These are phyloP conservation scores for Debaryomyces tyrocola DNA, from an alignment of 805 yeast genomes.

Conservation along the genomic window DNA sequence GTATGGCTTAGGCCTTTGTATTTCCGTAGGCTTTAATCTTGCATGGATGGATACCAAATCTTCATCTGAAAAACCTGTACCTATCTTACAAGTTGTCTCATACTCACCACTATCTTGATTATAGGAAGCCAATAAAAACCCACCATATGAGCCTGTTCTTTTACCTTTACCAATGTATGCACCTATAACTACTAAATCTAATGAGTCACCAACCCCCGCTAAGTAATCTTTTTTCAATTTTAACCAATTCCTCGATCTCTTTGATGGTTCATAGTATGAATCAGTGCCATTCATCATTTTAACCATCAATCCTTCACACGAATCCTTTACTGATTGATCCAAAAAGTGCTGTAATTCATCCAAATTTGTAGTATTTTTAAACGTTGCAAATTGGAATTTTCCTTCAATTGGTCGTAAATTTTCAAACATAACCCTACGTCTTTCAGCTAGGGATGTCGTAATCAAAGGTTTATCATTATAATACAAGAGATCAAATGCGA, in stretches of 20 bases:
- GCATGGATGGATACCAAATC: slow-evolving; percentile 60
- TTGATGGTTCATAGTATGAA: slow-evolving; percentile 88
- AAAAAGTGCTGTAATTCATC: slow-evolving; percentile 79
- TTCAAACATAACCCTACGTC: slow-evolving; percentile 61
- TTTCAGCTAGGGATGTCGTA: slow-evolving; percentile 62
- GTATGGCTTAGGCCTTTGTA: slow-evolving; percentile 62
- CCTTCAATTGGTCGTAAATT: slow-evolving; percentile 66
- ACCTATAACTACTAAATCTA: slow-evolving; percentile 91
- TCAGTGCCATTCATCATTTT: slow-evolving; percentile 81
- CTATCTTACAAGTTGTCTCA: slow-evolving; percentile 95
- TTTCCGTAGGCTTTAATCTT: slow-evolving; percentile 66
- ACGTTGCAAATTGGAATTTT: slow-evolving; percentile 78
- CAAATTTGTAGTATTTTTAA: slow-evolving; percentile 64
- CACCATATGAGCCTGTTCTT: slow-evolving; percentile 94
- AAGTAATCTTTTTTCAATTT: slow-evolving; percentile 93
- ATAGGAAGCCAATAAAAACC: slow-evolving; percentile 86
- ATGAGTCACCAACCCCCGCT: slow-evolving; percentile 93
- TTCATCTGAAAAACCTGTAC: slow-evolving; percentile 94
- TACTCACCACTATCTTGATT: slow-evolving; percentile 89
- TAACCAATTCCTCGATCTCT: slow-evolving; percentile 93
- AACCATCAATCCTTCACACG: slow-evolving; percentile 97
- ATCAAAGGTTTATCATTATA: slow-evolving; percentile 73
- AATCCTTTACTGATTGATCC: slow-evolving; percentile 83
- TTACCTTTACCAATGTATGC: slow-evolving; percentile 94
- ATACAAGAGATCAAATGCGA: slow-evolving; percentile 85